A percentile compares a stretch with the other conserved stretches of the same genome.
phyloP scores from a whole-genome alignment of 805 yeast species.

The Saccharomycopsis oosterbeekiorum region DNA sequence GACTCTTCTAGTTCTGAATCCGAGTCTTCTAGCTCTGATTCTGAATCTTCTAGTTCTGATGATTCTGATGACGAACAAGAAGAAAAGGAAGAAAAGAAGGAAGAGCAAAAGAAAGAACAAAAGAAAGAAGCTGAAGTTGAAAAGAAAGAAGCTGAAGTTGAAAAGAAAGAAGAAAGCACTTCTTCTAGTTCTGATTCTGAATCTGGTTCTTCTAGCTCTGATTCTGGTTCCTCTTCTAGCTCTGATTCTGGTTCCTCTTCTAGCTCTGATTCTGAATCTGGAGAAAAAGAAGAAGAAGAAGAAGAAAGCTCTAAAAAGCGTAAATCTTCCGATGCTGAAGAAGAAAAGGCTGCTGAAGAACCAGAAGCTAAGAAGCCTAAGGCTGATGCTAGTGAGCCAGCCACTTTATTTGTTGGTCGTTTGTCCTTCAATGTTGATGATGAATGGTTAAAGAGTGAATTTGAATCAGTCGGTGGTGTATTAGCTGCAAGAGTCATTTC shows the following conservation, averaged over 20 bases:
- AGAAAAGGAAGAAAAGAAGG: constrained; percentile 16
- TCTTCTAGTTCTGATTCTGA: constrained; percentile 22
- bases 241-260: constrained; percentile 26
- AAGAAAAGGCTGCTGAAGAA: constrained; percentile 28
- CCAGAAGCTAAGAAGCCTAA: constrained; percentile 45
- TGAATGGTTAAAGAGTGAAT: constrained; percentile 84
- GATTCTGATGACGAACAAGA: constrained; percentile 21
- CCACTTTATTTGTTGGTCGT: constrained; percentile 93
- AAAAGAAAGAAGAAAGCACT: constrained; percentile 26
- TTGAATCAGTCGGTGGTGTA: constrained; percentile 76
- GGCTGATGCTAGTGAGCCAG: constrained; percentile 46
- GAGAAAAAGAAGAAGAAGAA: constrained; percentile 21
- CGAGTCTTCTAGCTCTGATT: constrained; percentile 22
- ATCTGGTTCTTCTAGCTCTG: constrained; percentile 23
- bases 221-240: constrained; percentile 23
- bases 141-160: no score
- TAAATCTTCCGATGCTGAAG: constrained; percentile 26
- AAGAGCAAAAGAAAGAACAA: constrained; percentile 15
- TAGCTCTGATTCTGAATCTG: constrained; percentile 17
- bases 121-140: constrained; percentile 13
- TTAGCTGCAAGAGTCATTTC: constrained; percentile 82
- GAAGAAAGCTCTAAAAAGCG: constrained; percentile 28
- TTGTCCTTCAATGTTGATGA: constrained; percentile 96
- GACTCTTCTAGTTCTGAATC: constrained; percentile 23
- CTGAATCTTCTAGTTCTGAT: constrained; percentile 13